These are phyloP conservation scores for Gelatoporia subvermispora DNA, from an alignment of 768 basidiomycete species.

Conservation along the genomic window DNA sequence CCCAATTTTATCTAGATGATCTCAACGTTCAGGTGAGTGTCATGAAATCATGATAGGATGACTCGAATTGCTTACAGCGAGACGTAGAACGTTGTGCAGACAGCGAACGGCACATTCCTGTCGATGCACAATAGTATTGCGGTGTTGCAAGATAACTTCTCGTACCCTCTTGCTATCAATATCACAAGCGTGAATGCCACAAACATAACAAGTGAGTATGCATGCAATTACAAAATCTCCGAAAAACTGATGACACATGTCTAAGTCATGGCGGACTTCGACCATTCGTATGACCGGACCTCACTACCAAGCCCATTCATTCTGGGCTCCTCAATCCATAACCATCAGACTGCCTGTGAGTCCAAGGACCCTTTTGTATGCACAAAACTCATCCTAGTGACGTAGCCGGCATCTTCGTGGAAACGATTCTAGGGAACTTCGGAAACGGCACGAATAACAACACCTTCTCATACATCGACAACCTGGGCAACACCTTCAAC, in stretches of 20 bases:
- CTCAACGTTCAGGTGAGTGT: conserved; percentile 33
- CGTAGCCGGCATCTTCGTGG: not conserved
- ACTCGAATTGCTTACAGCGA: not conserved
- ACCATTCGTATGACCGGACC: conserved; percentile 65
- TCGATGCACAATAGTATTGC: conserved; percentile 46
- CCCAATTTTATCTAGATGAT: conserved; percentile 54
- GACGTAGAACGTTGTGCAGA: conserved; percentile 44
- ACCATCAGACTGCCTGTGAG: conserved; percentile 58
- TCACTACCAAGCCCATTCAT: conserved; percentile 56
- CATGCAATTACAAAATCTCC: not conserved
- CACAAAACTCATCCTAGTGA: not conserved
- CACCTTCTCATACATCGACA: conserved; percentile 56
- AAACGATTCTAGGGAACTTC: not conserved
- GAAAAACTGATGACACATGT: not conserved
- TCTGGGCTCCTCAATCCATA: conserved; percentile 49
- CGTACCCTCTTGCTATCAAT: conserved; percentile 47
- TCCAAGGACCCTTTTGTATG: conserved; percentile 4
- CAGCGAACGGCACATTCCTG: conserved; percentile 39
- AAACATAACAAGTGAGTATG: conserved; percentile 25
- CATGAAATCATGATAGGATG: not conserved
- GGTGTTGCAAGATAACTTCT: conserved; percentile 44
- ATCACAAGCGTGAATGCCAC: conserved; percentile 27
- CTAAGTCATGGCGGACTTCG: conserved; percentile 48
- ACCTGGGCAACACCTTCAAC: conserved; percentile 55
- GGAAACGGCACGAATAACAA: conserved; percentile 73